Percentiles rank a stretch among this genome's conserved stretches.
phyloP scores from a whole-genome alignment of 1,284 basidiomycete species.

The Ceratobasidium sp. region DNA sequence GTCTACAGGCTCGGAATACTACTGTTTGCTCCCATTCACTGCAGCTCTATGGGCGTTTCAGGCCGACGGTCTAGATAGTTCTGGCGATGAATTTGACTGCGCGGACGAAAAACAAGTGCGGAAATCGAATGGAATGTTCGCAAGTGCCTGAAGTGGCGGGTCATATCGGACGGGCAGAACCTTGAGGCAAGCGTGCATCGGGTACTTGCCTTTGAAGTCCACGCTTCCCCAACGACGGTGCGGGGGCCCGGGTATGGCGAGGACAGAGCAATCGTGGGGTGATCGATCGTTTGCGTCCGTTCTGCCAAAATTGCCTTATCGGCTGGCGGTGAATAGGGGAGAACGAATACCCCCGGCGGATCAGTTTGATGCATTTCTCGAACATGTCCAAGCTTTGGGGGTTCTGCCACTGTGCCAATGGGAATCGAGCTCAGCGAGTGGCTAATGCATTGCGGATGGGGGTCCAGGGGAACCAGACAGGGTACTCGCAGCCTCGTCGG shows the following conservation, averaged over 20 bases:
- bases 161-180: too few relatives aligned
- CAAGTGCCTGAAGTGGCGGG: conserved; percentile 9
- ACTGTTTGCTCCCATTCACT: not conserved
- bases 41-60: not conserved
- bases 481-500: not conserved
- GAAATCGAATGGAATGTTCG: too few relatives aligned
- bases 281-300: conserved; percentile 2
- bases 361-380: conserved; percentile 13
- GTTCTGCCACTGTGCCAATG: not conserved
- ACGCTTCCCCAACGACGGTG: not conserved
- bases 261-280: not conserved
- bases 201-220: not conserved
- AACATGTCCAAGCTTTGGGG: not conserved
- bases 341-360: not conserved
- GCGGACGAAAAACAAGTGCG: not conserved
- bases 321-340: conserved; percentile 1
- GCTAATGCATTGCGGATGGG: not conserved
- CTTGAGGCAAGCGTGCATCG: conserved; percentile 12
- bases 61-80: not conserved
- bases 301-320: not conserved
- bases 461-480: not conserved
- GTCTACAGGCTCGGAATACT: not conserved
- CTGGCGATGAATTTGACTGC: not conserved
- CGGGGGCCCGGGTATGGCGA: not conserved
- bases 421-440: not conserved